Evolutionary conservation across 108 stramenopile genomes (phyloP), one percentile per base, ranked within the genome.

Genomic region (Bacterosira constricta): DNA sequence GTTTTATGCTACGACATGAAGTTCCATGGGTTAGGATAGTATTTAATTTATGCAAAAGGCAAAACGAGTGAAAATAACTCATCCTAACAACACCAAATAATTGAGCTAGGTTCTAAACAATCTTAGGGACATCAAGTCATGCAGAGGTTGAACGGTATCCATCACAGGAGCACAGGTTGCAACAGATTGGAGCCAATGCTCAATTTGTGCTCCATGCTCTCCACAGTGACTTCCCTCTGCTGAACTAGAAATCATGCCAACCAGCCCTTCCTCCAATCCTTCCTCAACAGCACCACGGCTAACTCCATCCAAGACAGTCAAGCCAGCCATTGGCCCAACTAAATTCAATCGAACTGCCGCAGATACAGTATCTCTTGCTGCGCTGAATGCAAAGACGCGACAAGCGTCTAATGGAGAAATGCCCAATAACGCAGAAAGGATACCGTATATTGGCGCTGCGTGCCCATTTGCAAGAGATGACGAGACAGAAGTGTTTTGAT

Each of bases 321-420:
- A 78, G 36, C 85, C 83, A 1, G 85, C 88, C 63, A 90, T 58
- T 1, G 93, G 93, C 6, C 93, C 93, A 21, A 94, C 37, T 54
- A 91, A 57, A 49, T 90, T 90, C 42, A 94, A 68, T 42, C 93
- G 84, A 1, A 94, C 89, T 25, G 93, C 89, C 3, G 93, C 88
- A 34, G 90, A 91, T 17, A 91, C 85, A 54, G 88, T 73, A 73
- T 94, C 93, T 34, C 93, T 81, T 1, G 90, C 88, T 27, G 81
- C 79, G 58, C 89, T 85, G 68, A 83, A 93, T 20, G 83, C 88
- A 57, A 85, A 85, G 15, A 93, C 52, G 17, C 75, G 80, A 39
- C 86, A 82, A 10, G 78, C 68, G 47, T 87, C 81, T 2, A 69
- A 46, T 6, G 65, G 69, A 71, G 59, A 38, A 23, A 76, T 52